Evolutionary conservation across 768 basidiomycete genomes (phyloP), one percentile per base, ranked within the genome.

Genomic region (Macrolepiota dolichaula): DNA sequence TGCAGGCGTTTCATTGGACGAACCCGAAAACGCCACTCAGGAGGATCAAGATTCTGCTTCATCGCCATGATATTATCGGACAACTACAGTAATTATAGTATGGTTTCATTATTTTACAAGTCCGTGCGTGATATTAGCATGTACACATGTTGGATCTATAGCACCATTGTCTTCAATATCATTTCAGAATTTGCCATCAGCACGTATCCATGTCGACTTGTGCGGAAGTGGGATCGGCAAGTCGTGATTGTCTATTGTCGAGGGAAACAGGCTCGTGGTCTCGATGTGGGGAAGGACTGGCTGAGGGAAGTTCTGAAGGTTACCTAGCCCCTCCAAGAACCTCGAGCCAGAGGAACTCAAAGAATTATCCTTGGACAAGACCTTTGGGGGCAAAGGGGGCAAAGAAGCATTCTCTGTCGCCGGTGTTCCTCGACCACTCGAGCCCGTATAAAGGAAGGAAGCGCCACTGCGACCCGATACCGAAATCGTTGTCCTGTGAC

Each of bases 201-300:
- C 85, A 17, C 75, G 74, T 35, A 85, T 71, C 85, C 85, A 85
- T 65, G 84, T 72, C 4, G 81, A 83, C 42, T 75, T 69, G 42
- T 72, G 72, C 29, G 84, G 80, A 61, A 79, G 76, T 9, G 84
- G 82, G 53, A 88, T 82, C 5, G 86, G 85, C 62, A 78, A 66
- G 70, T 89, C 81, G 47, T 81, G 74, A 65, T 88, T 72, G 4
- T 70, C 67, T 37, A 79, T 72, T 51, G 66, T 69, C 51, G 70
- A 72, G 22, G 81, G 79, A 70, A 85, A 83, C 19, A 72, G 52
- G 32, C 44, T 49, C 32, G 25, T 47, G 24, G 52, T 61, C 9
- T 25, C 11, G 35, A 24, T 19, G 9, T 50, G 52, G 15, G 51
- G 53, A n/a, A 55, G 53, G 27, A 49, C 36, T 4, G 52, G 36